Conservation (phyloP, 2,329 filamentous ascomycete species). For the Hymenoscyphus infarciens region DNA sequence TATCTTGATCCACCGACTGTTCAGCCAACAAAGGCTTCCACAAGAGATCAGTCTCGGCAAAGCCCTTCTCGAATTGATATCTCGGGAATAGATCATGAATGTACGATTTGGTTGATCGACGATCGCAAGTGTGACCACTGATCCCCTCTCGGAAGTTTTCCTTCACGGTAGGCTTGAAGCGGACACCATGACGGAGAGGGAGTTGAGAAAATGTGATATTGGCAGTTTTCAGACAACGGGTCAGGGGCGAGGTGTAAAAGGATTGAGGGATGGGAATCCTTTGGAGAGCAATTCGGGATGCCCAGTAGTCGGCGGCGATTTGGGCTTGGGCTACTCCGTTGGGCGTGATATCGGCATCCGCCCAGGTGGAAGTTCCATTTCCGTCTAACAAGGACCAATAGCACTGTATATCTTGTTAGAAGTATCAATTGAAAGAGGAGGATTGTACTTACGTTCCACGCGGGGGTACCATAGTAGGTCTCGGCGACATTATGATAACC, state of each 20-base stretch:
- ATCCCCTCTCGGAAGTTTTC: conserved; percentile 64
- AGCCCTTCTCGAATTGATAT: conserved; percentile 57
- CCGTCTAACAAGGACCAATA: conserved; percentile 65
- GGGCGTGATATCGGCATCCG: conserved; percentile 59
- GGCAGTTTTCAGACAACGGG: conserved; percentile 60
- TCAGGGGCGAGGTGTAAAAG: conserved; percentile 64
- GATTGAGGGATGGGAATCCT: conserved; percentile 58
- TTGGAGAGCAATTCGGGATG: conserved; percentile 46
- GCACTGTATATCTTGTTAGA: conserved; percentile 40
- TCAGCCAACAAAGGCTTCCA: conserved; percentile 45
- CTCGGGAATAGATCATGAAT: conserved; percentile 51
- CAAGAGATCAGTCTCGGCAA: conserved; percentile 53
- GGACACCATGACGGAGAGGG: conserved; percentile 45
- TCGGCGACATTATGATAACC: conserved; percentile 57
- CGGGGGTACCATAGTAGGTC: conserved; percentile 62
- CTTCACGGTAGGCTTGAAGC: conserved; percentile 59
- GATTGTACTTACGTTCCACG: conserved; percentile 56
- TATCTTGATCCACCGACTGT: conserved; percentile 45
- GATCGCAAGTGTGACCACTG: conserved; percentile 66
- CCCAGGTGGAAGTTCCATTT: conserved; percentile 60
- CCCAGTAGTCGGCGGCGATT: conserved; percentile 58
- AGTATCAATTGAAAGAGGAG: background rate
- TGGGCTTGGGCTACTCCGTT: conserved; percentile 54
- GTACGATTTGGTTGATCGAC: conserved; percentile 51
- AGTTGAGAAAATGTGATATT: conserved; percentile 57